These are phyloP conservation scores for Amoeboaphelidium protococcarum DNA, from an alignment of 371 early-diverging fungal genomes.

Conservation along the genomic window DNA sequence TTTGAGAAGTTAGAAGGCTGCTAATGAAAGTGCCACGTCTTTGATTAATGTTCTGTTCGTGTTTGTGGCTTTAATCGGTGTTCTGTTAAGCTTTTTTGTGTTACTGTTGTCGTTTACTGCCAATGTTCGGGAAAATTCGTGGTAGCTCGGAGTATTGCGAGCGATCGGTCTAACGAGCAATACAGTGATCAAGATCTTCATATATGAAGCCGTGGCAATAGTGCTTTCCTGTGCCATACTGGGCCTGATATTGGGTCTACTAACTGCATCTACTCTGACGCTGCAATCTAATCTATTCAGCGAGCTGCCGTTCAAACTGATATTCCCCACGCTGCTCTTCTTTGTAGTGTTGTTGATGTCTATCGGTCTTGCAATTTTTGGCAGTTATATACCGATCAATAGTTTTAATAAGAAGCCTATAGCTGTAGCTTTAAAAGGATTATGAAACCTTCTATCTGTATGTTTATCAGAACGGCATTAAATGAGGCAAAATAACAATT, in stretches of 20 bases:
- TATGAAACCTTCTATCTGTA: background rate
- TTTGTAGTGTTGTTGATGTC: slow-evolving; percentile 3
- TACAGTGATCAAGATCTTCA: slow-evolving; percentile 4
- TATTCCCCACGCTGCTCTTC: slow-evolving; percentile 5
- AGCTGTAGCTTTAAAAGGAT: background rate
- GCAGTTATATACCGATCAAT: slow-evolving; percentile 1
- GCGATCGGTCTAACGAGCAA: slow-evolving; percentile 7
- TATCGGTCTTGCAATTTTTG: slow-evolving; percentile 1
- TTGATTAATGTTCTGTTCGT: slow-evolving; percentile 6
- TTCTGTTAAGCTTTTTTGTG: slow-evolving; percentile 11
- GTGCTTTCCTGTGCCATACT: slow-evolving; percentile 3
- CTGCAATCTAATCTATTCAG: slow-evolving; percentile 8
- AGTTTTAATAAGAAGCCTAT: background rate
- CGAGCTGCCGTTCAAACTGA: slow-evolving; percentile 6
- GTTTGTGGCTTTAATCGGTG: slow-evolving; percentile 8
- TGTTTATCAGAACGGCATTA: no score
- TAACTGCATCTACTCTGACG: slow-evolving; percentile 4
- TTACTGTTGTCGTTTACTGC: slow-evolving; percentile 9
- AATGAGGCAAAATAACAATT: no score
- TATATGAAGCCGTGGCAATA: slow-evolving; percentile 9
- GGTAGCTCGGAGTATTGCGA: slow-evolving; percentile 12
- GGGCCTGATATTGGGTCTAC: slow-evolving; percentile 2
- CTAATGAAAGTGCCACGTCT: background rate
- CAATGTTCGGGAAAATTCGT: slow-evolving; percentile 9
- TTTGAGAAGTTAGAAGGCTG: background rate